Evolutionary conservation across 352 stramenopile genomes (phyloP), one percentile per base, ranked within the genome.

Genomic region (Pythium folliculosum): DNA sequence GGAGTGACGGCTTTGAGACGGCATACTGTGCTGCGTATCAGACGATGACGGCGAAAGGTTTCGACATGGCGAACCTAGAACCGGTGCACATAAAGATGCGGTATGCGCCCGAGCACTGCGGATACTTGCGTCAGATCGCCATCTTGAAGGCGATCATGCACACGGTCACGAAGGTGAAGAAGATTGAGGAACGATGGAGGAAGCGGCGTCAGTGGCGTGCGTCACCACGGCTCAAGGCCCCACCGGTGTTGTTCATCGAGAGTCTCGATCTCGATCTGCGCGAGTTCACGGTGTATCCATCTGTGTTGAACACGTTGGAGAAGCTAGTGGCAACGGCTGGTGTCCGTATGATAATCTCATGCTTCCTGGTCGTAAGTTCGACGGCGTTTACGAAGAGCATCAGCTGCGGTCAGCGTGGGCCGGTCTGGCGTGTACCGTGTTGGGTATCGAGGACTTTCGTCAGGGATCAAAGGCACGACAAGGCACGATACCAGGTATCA

Each of bases 321-420:
- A 60, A 60, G 22, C n/a, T 60, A 2, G 12, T 60, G 10, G 53
- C 35, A 2, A 60, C 53, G 1, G 19, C 53, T 8, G 53, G 53
- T 22, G 53, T 60, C 1, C 53, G 53, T n/a, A 50, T 60, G 53
- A 35, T 35, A 60, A 50, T 23, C 19, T 60, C 12, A 50, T 35
- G 19, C 53, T 60, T 25, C 53, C 53, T 0, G 37, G 37, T 2
- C 19, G 12, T 1, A 12, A 35, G n/a, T 60, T 50, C 49, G 53
- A 60, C 23, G 53, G 53, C 4, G 35, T 50, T 0, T 48, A 23
- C 12, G 53, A 60, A 37, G 35, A 60, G 49, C 10, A 37, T 19
- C 53, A 60, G 53, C 53, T 60, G 16, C 32, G 53, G n/a, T 48
- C 35, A 13, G 53, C 53, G 19, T 60, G 53, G 53, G 53, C 53